Base-by-base conservation (phyloP, 2,329 filamentous ascomycete genomes). In the Calonectria pseudoturangicola region DNA sequence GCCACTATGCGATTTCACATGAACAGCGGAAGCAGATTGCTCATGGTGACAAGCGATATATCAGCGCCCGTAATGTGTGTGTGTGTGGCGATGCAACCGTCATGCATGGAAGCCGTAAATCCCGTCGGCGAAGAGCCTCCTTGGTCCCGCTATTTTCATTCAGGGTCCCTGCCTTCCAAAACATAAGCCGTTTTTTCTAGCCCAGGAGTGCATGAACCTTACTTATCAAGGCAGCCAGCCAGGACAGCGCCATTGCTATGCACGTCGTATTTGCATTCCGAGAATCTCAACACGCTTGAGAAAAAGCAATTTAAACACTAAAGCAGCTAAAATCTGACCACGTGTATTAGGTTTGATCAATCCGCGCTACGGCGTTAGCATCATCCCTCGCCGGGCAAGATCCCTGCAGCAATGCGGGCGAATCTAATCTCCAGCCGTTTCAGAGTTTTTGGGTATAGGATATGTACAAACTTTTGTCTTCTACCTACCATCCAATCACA, bases 401-500 rank as follows among this genome's bases (percentile, higher is more conserved):
- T 66, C 47, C 63, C 47, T 66, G 33, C n/a, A 25, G 21, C 45
- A 12, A 16, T 21, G 33, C 33, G 33, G 33, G 33, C 33, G 33
- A 36, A 36, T 36, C 33, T 36, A 36, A 36, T 36, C 33, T 36
- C 33, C 33, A 36, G 12, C 10, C 8, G 33, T 36, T 36, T 36
- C 33, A 36, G 10, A 36, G 7, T 36, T 36, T 12, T 2, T 36
- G 33, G 7, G 33, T 36, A 5, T 33, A 10, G 30, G 1, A 48
- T 48, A 13, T 21, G 18, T 25, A 48, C 4, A 25, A 6, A 27
- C 25, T 25, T 27, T 27, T 27, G n/a, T 5, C 16, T 2, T 10
- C 13, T 3, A 1, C 1, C 7, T 18, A 18, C 8, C n/a, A 66
- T 51, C 45, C n/a, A 51, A 60, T 28, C 69, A 68, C n/a, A 74